Evolutionary conservation across 352 stramenopile species (phyloP), one percentile per base, ranked within the genome.

Genomic region (Phytophthora aleatoria): DNA sequence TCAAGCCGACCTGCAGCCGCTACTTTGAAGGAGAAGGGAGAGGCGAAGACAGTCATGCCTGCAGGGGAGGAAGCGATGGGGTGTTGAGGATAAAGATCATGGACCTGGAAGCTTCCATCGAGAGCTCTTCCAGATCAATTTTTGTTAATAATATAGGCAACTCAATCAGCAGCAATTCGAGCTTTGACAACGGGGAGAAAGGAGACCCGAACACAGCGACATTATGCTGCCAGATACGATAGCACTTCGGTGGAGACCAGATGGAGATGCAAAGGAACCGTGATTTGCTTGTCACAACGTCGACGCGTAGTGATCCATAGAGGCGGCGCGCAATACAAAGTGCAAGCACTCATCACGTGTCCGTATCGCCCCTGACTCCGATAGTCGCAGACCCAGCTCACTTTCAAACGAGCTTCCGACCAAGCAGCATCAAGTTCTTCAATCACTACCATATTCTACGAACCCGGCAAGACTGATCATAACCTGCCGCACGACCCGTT

Each of bases 401-500:
- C 50, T 69, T 36, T n/a, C 24, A 27, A 61, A 65, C 36, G 60
- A 50, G 43, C 59, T 44, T 53, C 48, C 26, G 28, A 45, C 38
- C 33, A 55, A 47, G 35, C 26, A 60, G 15, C 43, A 55, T 6
- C 39, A 13, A 30, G 10, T 7, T 35, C 43, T 7, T 35, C 43
- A 33, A 50, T 24, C 26, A 50, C n/a, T 16, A 60, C 10, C 48
- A 73, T 73, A 60, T 73, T 66, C 53, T 73, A 69, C 50, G 60
- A 73, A 31, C 60, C 66, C 6, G 60, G 66, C 66, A 73, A 73
- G 50, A 73, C 66, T 8, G 66, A 73, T 0, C 66, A 73, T 50
- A 69, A 69, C 66, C 66, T 73, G 26, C 66, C 66, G 27, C 66
- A 73, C 50, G 66, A 73, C 44, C 66, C 66, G 38, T 73, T 73